Evolutionary conservation across 164 flowering plant species (phyloP).

Genomic region (Umbellularia californica): DNA sequence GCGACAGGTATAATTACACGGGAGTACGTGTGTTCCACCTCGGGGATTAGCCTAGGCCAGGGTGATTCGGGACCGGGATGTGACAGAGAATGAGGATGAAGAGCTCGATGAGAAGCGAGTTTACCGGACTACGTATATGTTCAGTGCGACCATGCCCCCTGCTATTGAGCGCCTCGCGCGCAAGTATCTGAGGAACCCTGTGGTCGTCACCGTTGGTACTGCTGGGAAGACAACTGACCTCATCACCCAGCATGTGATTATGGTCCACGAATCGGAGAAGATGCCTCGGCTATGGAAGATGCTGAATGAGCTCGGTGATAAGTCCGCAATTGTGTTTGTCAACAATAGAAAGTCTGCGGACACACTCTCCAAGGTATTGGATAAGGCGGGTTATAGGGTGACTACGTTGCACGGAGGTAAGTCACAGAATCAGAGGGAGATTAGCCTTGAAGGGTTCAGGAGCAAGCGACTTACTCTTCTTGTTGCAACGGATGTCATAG

Average conservation of each 20-base stretch:
- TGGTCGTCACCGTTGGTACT: slow-evolving; percentile 83
- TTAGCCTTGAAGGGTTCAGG: slow-evolving; percentile 87
- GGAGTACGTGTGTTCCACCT: no score
- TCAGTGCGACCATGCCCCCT: slow-evolving; percentile 91
- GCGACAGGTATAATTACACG: no score
- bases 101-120: slow-evolving; percentile 84
- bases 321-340: slow-evolving; percentile 82
- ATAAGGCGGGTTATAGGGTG: slow-evolving; percentile 65
- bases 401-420: slow-evolving; percentile 91
- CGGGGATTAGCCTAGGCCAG: no score
- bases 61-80: no score
- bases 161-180: slow-evolving; percentile 80
- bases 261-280: slow-evolving; percentile 77
- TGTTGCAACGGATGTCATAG: slow-evolving; percentile 92
- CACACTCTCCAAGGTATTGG: slow-evolving; percentile 55
- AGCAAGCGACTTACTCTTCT: slow-evolving; percentile 76
- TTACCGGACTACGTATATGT: slow-evolving; percentile 89
- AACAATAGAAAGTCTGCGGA: slow-evolving; percentile 82
- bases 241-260: slow-evolving; percentile 67
- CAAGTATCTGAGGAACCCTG: slow-evolving; percentile 65
- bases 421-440: slow-evolving; percentile 85
- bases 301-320: slow-evolving; percentile 74
- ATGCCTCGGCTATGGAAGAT: slow-evolving; percentile 45
- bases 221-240: slow-evolving; percentile 84
- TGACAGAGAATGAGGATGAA: slow-evolving; percentile 92